phyloP scores from a whole-genome alignment of 305 asterid genomes.

The Fraxinus greggii region DNA sequence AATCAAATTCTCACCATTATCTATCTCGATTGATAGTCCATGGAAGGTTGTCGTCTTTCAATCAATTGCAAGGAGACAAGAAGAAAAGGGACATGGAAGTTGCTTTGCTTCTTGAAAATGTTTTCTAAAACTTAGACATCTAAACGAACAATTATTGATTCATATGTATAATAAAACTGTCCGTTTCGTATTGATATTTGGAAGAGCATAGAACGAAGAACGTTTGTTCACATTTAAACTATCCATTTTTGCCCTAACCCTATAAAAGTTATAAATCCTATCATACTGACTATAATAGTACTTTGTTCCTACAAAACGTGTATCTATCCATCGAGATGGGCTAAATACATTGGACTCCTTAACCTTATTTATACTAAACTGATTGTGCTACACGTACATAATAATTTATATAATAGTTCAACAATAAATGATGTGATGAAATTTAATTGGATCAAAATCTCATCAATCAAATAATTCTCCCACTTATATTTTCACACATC shows the following conservation, averaged over 20 bases:
- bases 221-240: not conserved
- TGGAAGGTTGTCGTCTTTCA: not conserved
- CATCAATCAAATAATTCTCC: no score
- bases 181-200: not conserved
- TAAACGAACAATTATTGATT: not conserved
- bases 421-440: no score
- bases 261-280: not conserved
- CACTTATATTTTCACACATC: no score
- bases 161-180: not conserved
- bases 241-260: not conserved
- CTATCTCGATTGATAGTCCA: not conserved
- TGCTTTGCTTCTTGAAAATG: no score
- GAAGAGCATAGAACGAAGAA: not conserved
- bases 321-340: not conserved
- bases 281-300: not conserved
- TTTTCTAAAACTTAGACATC: not conserved
- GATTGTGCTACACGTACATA: no score
- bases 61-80: not conserved
- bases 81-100: no score
- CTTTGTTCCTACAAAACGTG: not conserved
- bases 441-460: no score
- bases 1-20: not conserved
- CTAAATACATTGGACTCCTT: no score
- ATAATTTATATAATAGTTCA: no score
- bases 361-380: no score